Conservation (phyloP, 73 alveolate genomes). For the Paramecium primaurelia region DNA sequence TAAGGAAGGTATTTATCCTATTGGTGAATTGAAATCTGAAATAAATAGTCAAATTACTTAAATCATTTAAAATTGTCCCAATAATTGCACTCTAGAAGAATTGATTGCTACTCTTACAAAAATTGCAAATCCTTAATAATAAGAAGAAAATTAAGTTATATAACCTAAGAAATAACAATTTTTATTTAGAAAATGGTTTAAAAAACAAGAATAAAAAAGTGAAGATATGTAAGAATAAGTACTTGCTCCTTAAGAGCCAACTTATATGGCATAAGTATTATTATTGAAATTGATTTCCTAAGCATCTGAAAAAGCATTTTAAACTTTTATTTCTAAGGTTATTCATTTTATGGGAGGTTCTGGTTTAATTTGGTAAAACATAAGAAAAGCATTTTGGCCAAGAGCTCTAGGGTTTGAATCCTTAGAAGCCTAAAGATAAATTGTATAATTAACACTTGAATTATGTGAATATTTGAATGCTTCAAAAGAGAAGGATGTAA, state of each 20-base stretch:
- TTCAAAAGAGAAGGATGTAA: not conserved
- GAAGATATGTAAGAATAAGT: conserved; percentile 13
- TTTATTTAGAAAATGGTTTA: conserved; percentile 25
- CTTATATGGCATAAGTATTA: not conserved
- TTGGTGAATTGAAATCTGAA: conserved; percentile 25
- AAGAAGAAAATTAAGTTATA: not conserved
- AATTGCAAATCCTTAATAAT: not conserved
- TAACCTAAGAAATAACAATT: not conserved
- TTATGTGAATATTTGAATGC: conserved; percentile 35
- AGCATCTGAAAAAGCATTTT: conserved; percentile 33
- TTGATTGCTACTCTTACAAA: not conserved
- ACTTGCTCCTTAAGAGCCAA: conserved; percentile 11
- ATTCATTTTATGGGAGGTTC: not conserved
- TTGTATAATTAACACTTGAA: conserved; percentile 42
- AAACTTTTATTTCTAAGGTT: not conserved
- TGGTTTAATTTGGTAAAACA: conserved; percentile 27
- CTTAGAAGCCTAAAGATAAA: not conserved
- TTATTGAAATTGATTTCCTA: not conserved
- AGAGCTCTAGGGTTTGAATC: conserved; percentile 11
- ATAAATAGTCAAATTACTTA: not conserved
- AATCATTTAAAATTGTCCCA: not conserved
- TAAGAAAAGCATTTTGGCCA: conserved; percentile 22
- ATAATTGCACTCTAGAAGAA: not conserved
- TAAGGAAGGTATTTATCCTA: conserved; percentile 17
- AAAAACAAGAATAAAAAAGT: not conserved